Evolutionary conservation across 352 stramenopile species (phyloP).

Genomic region (Pythium vanterpoolii): DNA sequence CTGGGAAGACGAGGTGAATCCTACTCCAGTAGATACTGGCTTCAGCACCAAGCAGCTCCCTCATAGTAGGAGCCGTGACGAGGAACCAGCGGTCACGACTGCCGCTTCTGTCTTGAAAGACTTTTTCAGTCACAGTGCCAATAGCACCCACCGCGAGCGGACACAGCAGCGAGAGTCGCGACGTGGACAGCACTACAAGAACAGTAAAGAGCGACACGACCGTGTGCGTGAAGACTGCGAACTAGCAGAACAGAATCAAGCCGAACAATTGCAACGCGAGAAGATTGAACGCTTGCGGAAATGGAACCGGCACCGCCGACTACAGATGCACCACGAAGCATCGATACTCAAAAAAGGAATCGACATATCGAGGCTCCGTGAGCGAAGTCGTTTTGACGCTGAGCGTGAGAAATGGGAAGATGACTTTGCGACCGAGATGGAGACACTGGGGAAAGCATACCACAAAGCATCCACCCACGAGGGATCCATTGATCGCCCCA

Average conservation of each 20-base stretch:
- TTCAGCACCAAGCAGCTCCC: not conserved
- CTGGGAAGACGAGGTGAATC: not conserved
- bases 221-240: constrained; percentile 34
- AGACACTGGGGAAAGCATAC: constrained; percentile 36
- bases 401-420: constrained; percentile 51
- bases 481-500: constrained; percentile 23
- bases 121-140: constrained; percentile 53
- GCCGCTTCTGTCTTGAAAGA: constrained; percentile 52
- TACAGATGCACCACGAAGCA: constrained; percentile 36
- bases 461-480: constrained; percentile 27
- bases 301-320: constrained; percentile 33
- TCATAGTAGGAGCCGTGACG: not conserved
- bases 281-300: constrained; percentile 42
- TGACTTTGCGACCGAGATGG: constrained; percentile 52
- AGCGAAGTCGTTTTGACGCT: constrained; percentile 15
- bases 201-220: constrained; percentile 44
- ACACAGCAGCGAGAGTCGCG: constrained; percentile 35
- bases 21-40: not conserved
- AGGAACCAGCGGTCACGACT: constrained; percentile 19
- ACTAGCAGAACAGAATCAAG: constrained; percentile 17
- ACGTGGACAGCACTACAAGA: constrained; percentile 40
- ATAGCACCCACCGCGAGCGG: constrained; percentile 34
- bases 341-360: constrained; percentile 22
- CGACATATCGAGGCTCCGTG: constrained; percentile 18
- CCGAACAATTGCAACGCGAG: constrained; percentile 22